phyloP scores from a whole-genome alignment of 2,329 filamentous ascomycete species.

The Trichoderma arundinaceum region DNA sequence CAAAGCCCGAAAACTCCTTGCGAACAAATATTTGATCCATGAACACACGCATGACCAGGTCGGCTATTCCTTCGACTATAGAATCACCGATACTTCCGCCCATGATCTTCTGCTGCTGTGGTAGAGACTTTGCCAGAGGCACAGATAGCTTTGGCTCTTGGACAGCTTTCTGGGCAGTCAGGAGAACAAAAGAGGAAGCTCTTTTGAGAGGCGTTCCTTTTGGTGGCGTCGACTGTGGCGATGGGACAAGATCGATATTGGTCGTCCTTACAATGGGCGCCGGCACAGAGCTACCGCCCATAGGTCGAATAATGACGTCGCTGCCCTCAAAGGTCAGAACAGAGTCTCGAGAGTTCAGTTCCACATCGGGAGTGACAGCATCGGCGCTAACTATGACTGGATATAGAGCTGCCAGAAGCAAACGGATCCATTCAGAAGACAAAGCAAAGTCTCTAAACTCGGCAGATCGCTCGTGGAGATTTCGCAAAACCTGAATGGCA shows the following conservation, averaged over 20 bases:
- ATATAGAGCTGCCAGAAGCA: slow-evolving; percentile 80
- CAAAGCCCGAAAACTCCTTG: slow-evolving; percentile 90
- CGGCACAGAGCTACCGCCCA: slow-evolving; percentile 62
- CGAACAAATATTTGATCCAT: slow-evolving; percentile 82
- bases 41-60: slow-evolving; percentile 80
- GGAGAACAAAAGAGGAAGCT: slow-evolving; percentile 88
- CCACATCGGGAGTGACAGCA: slow-evolving; percentile 79
- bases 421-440: slow-evolving; percentile 79
- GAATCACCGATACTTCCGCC: slow-evolving; percentile 66
- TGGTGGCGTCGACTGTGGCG: slow-evolving; percentile 53
- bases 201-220: slow-evolving; percentile 71
- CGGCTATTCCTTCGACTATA: slow-evolving; percentile 76
- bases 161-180: slow-evolving; percentile 72
- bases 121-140: slow-evolving; percentile 46
- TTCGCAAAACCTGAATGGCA: slow-evolving; percentile 77
- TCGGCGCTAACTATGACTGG: slow-evolving; percentile 88
- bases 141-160: slow-evolving; percentile 65
- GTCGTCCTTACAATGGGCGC: slow-evolving; percentile 77
- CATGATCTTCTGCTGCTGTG: slow-evolving; percentile 52
- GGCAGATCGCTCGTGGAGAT: slow-evolving; percentile 76
- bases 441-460: slow-evolving; percentile 84
- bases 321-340: slow-evolving; percentile 83
- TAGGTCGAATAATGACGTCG: slow-evolving; percentile 81
- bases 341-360: slow-evolving; percentile 83
- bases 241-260: slow-evolving; percentile 58